Conservation (phyloP, 768 basidiomycete species). For the Tricholoma matsutake region DNA sequence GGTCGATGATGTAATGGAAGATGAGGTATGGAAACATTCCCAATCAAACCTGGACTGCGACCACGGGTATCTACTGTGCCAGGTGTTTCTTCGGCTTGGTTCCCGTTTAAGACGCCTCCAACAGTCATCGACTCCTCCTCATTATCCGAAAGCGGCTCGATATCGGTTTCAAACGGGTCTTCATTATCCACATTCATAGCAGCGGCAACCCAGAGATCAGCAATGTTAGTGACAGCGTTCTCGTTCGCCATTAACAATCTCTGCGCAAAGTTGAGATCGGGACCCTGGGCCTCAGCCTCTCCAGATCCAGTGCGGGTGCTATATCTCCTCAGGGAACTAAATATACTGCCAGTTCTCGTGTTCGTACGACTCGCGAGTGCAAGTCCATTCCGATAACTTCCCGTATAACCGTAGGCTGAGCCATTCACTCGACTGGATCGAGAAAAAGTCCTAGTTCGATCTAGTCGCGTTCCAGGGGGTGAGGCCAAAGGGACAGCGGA, state of each 20-base stretch:
- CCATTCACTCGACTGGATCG: slow-evolving; percentile 63
- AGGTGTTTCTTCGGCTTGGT: slow-evolving; percentile 23
- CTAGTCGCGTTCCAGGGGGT: slow-evolving; percentile 33
- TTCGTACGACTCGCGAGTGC: slow-evolving; percentile 48
- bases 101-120: slow-evolving; percentile 31
- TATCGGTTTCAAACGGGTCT: slow-evolving; percentile 67
- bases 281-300: slow-evolving; percentile 33
- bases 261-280: slow-evolving; percentile 84
- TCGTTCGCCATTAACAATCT: slow-evolving; percentile 90
- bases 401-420: slow-evolving; percentile 77
- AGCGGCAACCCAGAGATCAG: slow-evolving; percentile 96
- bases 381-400: slow-evolving; percentile 53
- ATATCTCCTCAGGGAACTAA: slow-evolving; percentile 48
- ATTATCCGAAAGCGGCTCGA: slow-evolving; percentile 37
- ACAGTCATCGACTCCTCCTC: slow-evolving; percentile 20
- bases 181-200: slow-evolving; percentile 95
- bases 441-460: slow-evolving; percentile 48
- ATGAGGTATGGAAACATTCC: slow-evolving; percentile 21
- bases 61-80: slow-evolving; percentile 14
- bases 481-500: slow-evolving; percentile 46
- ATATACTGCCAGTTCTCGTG: slow-evolving; percentile 52
- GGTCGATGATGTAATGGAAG: slow-evolving; percentile 29
- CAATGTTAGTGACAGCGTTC: slow-evolving; percentile 90
- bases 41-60: slow-evolving; percentile 14
- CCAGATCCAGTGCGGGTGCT: slow-evolving; percentile 45